These are phyloP conservation scores for Bretziella fagacearum DNA, from an alignment of 2,329 filamentous ascomycete species.

Conservation along the genomic window DNA sequence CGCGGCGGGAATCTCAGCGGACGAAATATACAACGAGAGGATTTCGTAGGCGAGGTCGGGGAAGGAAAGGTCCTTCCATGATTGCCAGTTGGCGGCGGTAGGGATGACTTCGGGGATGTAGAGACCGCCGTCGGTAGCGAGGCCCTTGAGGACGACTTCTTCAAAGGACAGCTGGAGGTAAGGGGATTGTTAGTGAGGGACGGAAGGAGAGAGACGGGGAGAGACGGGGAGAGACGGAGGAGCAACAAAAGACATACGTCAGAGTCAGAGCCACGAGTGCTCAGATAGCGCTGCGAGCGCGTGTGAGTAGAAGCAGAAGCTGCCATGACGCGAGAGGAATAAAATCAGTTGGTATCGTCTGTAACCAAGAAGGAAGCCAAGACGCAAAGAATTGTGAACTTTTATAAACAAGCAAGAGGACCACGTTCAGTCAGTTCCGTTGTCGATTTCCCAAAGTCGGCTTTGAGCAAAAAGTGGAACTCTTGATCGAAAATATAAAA, in stretches of 20 bases:
- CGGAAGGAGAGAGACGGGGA: background rate
- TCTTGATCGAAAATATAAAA: background rate
- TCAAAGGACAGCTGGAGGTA: slow-evolving; percentile 62
- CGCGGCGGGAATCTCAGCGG: slow-evolving; percentile 58
- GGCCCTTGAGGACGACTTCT: slow-evolving; percentile 74
- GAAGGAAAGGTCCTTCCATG: slow-evolving; percentile 66
- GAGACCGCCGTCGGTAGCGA: slow-evolving; percentile 71
- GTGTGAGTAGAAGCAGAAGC: slow-evolving; percentile 27
- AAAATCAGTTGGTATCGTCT: too few species aligned
- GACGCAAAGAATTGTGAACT: background rate
- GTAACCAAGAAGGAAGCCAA: too few species aligned
- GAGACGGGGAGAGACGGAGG: background rate
- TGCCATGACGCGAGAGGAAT: slow-evolving; percentile 22
- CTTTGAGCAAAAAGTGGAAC: too few species aligned
- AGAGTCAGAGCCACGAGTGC: slow-evolving; percentile 33
- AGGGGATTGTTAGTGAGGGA: slow-evolving; percentile 11
- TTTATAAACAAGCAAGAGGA: background rate
- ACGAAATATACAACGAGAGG: slow-evolving; percentile 73
- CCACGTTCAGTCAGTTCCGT: background rate
- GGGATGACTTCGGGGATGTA: slow-evolving; percentile 80
- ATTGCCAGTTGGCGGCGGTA: slow-evolving; percentile 43
- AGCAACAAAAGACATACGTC: slow-evolving; percentile 24
- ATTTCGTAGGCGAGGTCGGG: slow-evolving; percentile 69
- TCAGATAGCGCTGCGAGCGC: slow-evolving; percentile 32
- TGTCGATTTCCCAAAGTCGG: background rate